Base-by-base conservation (phyloP, 73 alveolate genomes). In the Diophrys appendiculata region DNA sequence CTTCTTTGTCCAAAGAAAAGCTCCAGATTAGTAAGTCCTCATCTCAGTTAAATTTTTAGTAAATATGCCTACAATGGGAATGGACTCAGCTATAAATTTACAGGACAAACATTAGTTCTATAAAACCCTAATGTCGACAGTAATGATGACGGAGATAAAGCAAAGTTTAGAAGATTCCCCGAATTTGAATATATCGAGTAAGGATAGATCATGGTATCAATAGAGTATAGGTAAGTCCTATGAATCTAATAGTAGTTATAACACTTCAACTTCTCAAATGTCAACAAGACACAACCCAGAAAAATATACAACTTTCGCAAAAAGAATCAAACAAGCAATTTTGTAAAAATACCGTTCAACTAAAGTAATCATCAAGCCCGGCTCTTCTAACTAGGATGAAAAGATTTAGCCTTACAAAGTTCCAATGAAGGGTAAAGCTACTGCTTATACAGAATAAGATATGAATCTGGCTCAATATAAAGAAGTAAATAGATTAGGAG, bases 241-340 rank as follows among this genome's bases (percentile, higher is more conserved):
- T 23, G 25, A 11, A 23, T 60, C 2, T 23, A 60, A 60, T 60
- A 23, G 18, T 23, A 60, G 83, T 30, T 73, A 35, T 29, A 83
- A 83, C 82, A 54, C 78, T 43, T 79, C 78, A 77, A 35, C 23
- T 22, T 78, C 75, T 53, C 60, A 24, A 52, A 77, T 53, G 13
- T 29, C 73, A 30, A 84, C 80, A 67, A 30, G 88, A 30, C 92
- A 69, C 82, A 84, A 65, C 52, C 86, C 83, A 18, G 91, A 64
- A 69, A 83, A 83, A 52, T 83, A 83, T 67, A 53, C 24, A 27
- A 5, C 25, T 43, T 76, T 76, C 56, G 91, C 91, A 14, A 75
- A 67, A 68, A 54, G 73, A 24, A 31, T 83, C 72, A 83, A 77
- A 33, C 24, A 52, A 0, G 86, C 82, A 24, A 79, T 83, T 29